Conservation (phyloP, 805 yeast genomes). For the Barnettozyma populi region DNA sequence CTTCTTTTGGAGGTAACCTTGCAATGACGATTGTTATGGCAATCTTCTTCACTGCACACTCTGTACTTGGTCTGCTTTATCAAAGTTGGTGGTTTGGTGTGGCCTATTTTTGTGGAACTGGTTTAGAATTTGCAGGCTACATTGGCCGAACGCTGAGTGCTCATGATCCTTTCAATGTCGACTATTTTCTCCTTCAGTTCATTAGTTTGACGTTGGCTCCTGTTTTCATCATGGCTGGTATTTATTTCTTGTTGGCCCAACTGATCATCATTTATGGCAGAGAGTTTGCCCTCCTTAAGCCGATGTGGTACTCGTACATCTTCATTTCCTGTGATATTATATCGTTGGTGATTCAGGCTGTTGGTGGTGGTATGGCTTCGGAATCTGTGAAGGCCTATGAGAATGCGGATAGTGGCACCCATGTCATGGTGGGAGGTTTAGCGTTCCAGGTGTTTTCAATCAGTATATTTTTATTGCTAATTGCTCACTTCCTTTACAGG, state of each 20-base stretch:
- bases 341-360: constrained; percentile 62
- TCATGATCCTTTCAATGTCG: constrained; percentile 27
- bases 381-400: constrained; percentile 30
- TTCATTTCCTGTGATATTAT: constrained; percentile 64
- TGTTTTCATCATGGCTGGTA: constrained; percentile 78
- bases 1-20: constrained; percentile 52
- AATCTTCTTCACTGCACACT: constrained; percentile 38
- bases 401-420: constrained; percentile 43
- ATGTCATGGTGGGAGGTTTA: constrained; percentile 73
- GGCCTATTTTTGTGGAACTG: constrained; percentile 50
- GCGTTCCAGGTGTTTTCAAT: constrained; percentile 72
- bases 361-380: constrained; percentile 53
- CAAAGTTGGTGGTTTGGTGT: constrained; percentile 63
- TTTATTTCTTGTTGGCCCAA: constrained; percentile 68
- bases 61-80: constrained; percentile 37
- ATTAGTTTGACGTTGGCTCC: constrained; percentile 74
- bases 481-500: constrained; percentile 40
- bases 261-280: constrained; percentile 56
- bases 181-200: constrained; percentile 56
- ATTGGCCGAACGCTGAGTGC: constrained; percentile 50
- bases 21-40: constrained; percentile 53
- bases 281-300: constrained; percentile 44
- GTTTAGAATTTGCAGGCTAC: constrained; percentile 65
- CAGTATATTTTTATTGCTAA: constrained; percentile 49
- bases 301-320: constrained; percentile 56